Evolutionary conservation across 208 protist species (phyloP).

Genomic region (Angomonas ambiguus): DNA sequence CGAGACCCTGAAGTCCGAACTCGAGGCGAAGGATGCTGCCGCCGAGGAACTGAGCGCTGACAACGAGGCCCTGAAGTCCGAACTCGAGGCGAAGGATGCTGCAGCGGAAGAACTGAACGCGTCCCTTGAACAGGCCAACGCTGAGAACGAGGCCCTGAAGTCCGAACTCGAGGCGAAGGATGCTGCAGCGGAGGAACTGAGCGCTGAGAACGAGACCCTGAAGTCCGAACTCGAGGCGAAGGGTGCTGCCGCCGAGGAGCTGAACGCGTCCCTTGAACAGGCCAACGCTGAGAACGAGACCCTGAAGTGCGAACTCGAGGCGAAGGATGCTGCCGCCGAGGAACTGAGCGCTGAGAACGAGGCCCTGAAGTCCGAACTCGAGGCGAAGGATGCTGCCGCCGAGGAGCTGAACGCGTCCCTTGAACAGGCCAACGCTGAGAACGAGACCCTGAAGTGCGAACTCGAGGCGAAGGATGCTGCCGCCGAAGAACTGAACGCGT

Average conservation of each 20-base stretch:
- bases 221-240: neutral
- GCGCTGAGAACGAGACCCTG: neutral
- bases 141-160: neutral
- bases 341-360: neutral
- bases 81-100: neutral
- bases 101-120: neutral
- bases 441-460: neutral
- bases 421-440: neutral
- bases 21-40: neutral
- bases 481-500: neutral
- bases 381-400: neutral
- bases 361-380: neutral
- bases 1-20: neutral
- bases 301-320: neutral
- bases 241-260: too few species aligned
- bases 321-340: neutral
- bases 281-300: too few species aligned
- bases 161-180: constrained; percentile 1
- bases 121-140: neutral
- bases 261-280: too few species aligned
- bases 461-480: neutral
- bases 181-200: neutral
- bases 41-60: neutral
- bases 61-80: neutral
- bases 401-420: neutral